Evolutionary conservation across 345 rosid genomes (phyloP).

Genomic region (Boechera divaricarpa): DNA sequence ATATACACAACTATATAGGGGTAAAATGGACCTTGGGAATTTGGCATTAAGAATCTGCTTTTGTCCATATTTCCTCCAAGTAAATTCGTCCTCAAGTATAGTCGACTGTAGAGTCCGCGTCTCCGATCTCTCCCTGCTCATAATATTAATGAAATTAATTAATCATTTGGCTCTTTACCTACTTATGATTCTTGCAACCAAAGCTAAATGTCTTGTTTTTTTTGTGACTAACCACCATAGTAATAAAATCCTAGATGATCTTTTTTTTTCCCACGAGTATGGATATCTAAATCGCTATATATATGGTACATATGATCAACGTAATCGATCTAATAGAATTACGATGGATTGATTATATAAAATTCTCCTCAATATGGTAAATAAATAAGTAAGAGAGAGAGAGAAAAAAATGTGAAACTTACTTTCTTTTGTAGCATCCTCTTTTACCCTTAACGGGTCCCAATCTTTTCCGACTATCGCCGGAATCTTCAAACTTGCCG

Average conservation of each 20-base stretch:
- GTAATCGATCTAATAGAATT: no score
- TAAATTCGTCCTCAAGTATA: slow-evolving; percentile 54
- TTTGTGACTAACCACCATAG: slow-evolving; percentile 14
- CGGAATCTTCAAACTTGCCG: slow-evolving; percentile 61
- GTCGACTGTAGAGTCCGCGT: slow-evolving; percentile 51
- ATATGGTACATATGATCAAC: no score
- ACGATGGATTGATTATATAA: no score
- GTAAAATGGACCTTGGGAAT: slow-evolving; percentile 63
- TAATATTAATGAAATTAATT: neutral
- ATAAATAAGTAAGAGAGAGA: neutral
- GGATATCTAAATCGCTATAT: neutral
- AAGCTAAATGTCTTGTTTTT: slow-evolving; percentile 13
- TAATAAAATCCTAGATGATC: neutral
- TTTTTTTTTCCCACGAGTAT: neutral
- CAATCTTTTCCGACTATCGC: slow-evolving; percentile 58
- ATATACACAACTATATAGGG: neutral
- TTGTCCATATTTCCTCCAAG: slow-evolving; percentile 97
- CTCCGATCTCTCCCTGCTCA: slow-evolving; percentile 58
- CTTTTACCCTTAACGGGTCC: slow-evolving; percentile 53
- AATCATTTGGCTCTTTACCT: slow-evolving; percentile 3
- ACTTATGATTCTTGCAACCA: slow-evolving; percentile 24
- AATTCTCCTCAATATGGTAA: neutral
- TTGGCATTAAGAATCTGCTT: slow-evolving; percentile 70
- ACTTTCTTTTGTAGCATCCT: slow-evolving; percentile 90
- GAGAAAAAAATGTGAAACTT: slow-evolving; percentile 29